Evolutionary conservation across 805 yeast genomes (phyloP), one percentile per base, ranked within the genome.

Genomic region (Myxozyma kluyveri): DNA sequence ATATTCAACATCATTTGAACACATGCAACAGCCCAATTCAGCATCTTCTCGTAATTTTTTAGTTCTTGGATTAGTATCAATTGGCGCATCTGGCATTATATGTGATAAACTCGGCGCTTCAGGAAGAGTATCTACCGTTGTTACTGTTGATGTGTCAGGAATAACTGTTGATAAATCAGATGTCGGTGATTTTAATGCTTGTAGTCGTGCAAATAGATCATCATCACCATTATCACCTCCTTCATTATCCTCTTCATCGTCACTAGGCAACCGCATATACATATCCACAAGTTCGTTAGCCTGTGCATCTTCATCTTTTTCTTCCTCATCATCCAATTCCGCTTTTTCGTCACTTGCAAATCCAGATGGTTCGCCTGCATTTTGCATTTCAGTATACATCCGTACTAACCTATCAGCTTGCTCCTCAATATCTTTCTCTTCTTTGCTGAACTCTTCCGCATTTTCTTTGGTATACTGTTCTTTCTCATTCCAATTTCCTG

Each of bases 11-110:
- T 56, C 60, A 24, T 37, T 42, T 1, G 60, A 49, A 51, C 60
- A 56, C 50, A 56, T 54, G 33, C 60, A 56, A 31, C 60, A 56
- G 9, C 60, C 60, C n/a, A 56, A 39, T 17, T 49, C 59, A 3
- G 51, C 51, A 23, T 56, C 59, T 33, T 49, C 58, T 12, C 49
- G 45, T 19, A 56, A 50, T 40, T 56, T 56, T 26, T 21, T 18
- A n/a, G 43, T 41, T 2, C 38, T 36, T 2, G 47, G 50, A 17
- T 22, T 29, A 12, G 33, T 36, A 18, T 45, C 47, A 10, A 42
- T 17, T 7, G 59, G 51, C 3, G 40, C 54, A 3, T 42, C 27
- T 3, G 59, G 59, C 19, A 56, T 19, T 4, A 41, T 23, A 7
- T 42, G 36, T 2, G 50, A 9, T 12, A 52, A 22, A 2, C 47